These are phyloP conservation scores for Elongisporangium anandrum DNA, from an alignment of 352 stramenopile species.

Conservation along the genomic window DNA sequence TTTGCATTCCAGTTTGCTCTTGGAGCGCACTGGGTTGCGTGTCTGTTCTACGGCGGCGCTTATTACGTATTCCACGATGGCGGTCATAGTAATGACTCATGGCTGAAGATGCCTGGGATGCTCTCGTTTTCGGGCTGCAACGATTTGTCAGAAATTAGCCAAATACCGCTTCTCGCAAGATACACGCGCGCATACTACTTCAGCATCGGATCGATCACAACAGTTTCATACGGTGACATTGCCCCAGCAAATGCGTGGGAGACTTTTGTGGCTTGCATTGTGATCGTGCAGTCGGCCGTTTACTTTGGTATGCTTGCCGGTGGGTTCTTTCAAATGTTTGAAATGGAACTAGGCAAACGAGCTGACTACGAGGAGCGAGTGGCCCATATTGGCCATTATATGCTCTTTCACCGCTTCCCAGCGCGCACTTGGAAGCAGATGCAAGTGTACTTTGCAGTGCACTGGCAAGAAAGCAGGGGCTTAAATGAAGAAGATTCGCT, in stretches of 20 bases:
- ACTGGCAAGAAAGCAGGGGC: constrained; percentile 42
- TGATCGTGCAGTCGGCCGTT: constrained; percentile 37
- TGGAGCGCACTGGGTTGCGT: constrained; percentile 22
- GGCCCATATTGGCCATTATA: constrained; percentile 26
- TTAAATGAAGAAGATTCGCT: constrained; percentile 43
- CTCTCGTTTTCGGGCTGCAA: constrained; percentile 18
- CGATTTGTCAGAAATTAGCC: constrained; percentile 10
- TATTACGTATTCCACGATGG: constrained; percentile 14
- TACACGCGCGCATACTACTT: constrained; percentile 32
- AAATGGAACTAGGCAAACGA: constrained; percentile 37
- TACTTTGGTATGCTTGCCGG: constrained; percentile 43
- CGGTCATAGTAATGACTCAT: constrained; percentile 3
- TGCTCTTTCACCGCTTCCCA: constrained; percentile 37
- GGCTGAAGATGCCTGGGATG: constrained; percentile 21
- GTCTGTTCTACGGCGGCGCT: constrained; percentile 16
- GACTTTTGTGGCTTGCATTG: constrained; percentile 15
- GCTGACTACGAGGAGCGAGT: constrained; percentile 48
- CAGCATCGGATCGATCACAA: constrained; percentile 33
- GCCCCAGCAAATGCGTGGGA: constrained; percentile 27
- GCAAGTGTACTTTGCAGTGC: constrained; percentile 37
- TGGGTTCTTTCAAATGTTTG: constrained; percentile 39
- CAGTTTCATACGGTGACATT: constrained; percentile 40
- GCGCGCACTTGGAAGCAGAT: constrained; percentile 37
- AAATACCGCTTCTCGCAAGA: constrained; percentile 16
- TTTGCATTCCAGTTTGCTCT: constrained; percentile 19